phyloP scores from a whole-genome alignment of 768 basidiomycete species.

The Pleurotus cornucopiae region DNA sequence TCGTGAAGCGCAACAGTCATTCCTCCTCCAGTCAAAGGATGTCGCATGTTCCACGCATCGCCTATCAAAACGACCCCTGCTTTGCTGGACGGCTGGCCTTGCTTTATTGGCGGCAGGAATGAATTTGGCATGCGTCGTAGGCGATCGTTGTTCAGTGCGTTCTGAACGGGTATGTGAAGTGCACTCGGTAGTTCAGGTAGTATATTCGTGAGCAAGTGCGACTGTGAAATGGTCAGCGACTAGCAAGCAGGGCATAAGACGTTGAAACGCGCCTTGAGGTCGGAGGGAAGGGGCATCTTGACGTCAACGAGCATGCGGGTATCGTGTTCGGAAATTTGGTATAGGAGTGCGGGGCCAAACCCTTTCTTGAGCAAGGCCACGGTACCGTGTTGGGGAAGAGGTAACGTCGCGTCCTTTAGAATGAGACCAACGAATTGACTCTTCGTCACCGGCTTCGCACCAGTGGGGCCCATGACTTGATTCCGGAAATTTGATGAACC shows the following conservation, averaged over 20 bases:
- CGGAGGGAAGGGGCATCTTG: slow-evolving; percentile 75
- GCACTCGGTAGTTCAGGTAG: slow-evolving; percentile 77
- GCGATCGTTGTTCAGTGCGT: slow-evolving; percentile 74
- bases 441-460: slow-evolving; percentile 49
- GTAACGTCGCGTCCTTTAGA: slow-evolving; percentile 70
- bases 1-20: slow-evolving; percentile 97
- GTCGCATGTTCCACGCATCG: slow-evolving; percentile 99
- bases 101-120: slow-evolving; percentile 79
- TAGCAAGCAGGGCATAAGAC: neutral
- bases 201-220: slow-evolving; percentile 67
- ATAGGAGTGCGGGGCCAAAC: slow-evolving; percentile 85
- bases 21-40: slow-evolving; percentile 95
- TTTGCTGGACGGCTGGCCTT: slow-evolving; percentile 46
- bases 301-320: slow-evolving; percentile 94
- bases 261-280: slow-evolving; percentile 60
- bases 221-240: slow-evolving; percentile 28
- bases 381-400: slow-evolving; percentile 77
- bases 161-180: slow-evolving; percentile 60
- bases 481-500: slow-evolving; percentile 91
- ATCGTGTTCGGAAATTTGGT: slow-evolving; percentile 86
- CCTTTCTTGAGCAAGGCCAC: slow-evolving; percentile 71
- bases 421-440: slow-evolving; percentile 86
- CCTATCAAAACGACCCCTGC: slow-evolving; percentile 83
- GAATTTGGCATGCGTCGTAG: slow-evolving; percentile 94
- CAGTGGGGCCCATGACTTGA: slow-evolving; percentile 51